phyloP scores from a whole-genome alignment of 148 eudicot species.

The Selenicereus undatus region DNA sequence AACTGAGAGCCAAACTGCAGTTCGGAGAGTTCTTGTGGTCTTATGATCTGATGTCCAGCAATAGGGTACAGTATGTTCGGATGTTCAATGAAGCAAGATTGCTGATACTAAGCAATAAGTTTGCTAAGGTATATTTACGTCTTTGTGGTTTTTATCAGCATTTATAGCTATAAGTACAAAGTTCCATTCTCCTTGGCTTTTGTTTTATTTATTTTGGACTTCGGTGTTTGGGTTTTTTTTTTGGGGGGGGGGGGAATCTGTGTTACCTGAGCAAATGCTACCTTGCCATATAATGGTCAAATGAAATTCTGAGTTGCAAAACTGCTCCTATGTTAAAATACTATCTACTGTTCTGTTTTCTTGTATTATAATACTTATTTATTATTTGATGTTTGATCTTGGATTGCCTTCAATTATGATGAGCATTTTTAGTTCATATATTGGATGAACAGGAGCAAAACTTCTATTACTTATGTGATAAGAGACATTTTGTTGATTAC shows the following conservation, averaged over 20 bases:
- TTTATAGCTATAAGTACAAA: too few relatives aligned
- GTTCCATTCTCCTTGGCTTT: too few relatives aligned
- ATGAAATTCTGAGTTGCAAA: background rate
- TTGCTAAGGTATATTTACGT: slow-evolving; percentile 5
- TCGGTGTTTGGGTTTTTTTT: background rate
- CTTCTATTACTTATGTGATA: background rate
- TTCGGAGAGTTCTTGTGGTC: background rate
- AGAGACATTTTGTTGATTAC: too few relatives aligned
- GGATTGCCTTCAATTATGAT: background rate
- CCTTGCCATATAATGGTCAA: background rate
- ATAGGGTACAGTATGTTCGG: background rate
- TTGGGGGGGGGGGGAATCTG: background rate
- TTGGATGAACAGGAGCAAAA: background rate
- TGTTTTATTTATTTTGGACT: too few relatives aligned
- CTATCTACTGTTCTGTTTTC: background rate
- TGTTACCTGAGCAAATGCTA: background rate
- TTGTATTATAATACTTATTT: too few relatives aligned
- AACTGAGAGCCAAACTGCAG: slow-evolving; percentile 3
- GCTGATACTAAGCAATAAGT: background rate
- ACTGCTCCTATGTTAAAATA: background rate
- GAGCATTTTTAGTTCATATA: background rate
- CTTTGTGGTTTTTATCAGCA: too few relatives aligned
- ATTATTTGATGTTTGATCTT: background rate
- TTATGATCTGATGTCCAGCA: background rate
- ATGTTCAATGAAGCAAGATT: background rate